Base-by-base conservation (phyloP, 768 basidiomycete species). In the Nevesoporus exiguus region DNA sequence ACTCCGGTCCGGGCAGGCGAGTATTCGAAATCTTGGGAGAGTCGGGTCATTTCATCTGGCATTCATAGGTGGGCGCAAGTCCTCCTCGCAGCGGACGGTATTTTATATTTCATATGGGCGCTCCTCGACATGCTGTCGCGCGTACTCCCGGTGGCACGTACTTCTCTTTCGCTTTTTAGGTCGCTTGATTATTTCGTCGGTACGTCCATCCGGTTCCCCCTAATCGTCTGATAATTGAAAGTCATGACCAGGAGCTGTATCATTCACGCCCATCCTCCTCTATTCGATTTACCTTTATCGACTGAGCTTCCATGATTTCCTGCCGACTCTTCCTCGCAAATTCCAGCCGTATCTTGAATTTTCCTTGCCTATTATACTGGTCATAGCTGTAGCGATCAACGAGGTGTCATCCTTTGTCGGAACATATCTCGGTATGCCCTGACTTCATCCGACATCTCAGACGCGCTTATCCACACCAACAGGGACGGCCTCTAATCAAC, bases 361-460 rank as follows among this genome's bases (percentile, higher is more conserved):
- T 42, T 64, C 76, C 10, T 70, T 88, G 10, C 58, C 82, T 30
- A 47, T 79, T 29, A 77, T 83, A 55, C 78, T 90, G 47, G 83
- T 86, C 11, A 64, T 76, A 29, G 76, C 84, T 46, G 55, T 85
- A 52, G 68, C 73, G 10, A 66, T 79, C 58, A 86, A 85, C 63
- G 82, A 82, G 56, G 65, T 85, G 14, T 80, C 81, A 10, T 87
- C 88, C 3, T 86, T 91, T 61, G 59, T 84, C 24, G 84, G 84
- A 40, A 74, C 82, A 29, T 69, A 73, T 10, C 77, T 81, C 47
- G 67, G 88, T 88, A 60, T 60, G 79, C n/a, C n/a, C 22, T 37
- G 6, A 11, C 44, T 29, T 21, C 8, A 7, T 42, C 22, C 25
- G 1, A 8, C 37, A 6, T 29, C n/a, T 7, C 11, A 36, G 22